Conservation (phyloP, 1,284 basidiomycete species). For the Veloboletus limbatus region DNA sequence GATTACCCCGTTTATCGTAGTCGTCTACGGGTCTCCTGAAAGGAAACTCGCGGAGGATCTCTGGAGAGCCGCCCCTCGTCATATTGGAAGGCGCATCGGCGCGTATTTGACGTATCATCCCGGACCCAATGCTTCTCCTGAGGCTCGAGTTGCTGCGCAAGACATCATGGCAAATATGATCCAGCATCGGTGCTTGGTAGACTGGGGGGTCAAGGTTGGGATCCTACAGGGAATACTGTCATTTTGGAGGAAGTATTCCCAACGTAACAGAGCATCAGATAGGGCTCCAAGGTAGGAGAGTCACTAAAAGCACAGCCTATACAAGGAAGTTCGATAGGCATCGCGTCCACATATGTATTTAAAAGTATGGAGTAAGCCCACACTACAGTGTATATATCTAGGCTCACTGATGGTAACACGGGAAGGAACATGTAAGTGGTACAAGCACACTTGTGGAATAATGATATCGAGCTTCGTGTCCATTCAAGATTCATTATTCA, state of each 20-base stretch:
- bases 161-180: constrained; percentile 15
- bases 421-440: constrained; percentile 19
- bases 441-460: constrained; percentile 23
- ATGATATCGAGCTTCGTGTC: constrained; percentile 22
- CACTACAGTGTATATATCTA: constrained; percentile 14
- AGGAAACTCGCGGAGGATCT: constrained; percentile 14
- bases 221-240: constrained; percentile 21
- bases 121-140: constrained; percentile 7
- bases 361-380: constrained; percentile 6
- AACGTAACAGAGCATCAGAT: background rate
- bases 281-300: background rate
- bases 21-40: constrained; percentile 16
- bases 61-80: constrained; percentile 18
- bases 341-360: constrained; percentile 1
- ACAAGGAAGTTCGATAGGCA: background rate
- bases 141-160: constrained; percentile 11
- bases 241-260: constrained; percentile 23
- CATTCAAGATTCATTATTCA: constrained; percentile 12
- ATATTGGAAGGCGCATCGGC: constrained; percentile 12
- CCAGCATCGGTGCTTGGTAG: constrained; percentile 14
- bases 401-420: constrained; percentile 12
- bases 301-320: background rate
- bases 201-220: constrained; percentile 21
- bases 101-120: constrained; percentile 17
- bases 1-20: constrained; percentile 21